Percentiles rank a stretch among this genome's conserved stretches.
Conservation (phyloP, 192 early-diverging fungal genomes). For the Endogone sp. region DNA sequence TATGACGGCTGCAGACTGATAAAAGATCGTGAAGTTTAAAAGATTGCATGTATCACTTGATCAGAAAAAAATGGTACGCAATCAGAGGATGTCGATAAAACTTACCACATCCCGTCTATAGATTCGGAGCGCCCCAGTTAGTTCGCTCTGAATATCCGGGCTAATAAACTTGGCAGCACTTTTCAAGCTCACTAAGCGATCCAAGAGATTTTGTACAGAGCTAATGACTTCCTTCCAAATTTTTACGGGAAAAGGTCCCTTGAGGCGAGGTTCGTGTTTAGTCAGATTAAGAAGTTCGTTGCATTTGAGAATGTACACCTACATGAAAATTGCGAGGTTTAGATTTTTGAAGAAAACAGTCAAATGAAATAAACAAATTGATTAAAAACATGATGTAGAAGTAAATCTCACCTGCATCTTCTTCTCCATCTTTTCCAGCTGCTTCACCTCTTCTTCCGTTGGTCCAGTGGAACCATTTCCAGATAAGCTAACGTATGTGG, state of each 20-base stretch:
- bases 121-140: slow-evolving; percentile 29
- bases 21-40: neutral
- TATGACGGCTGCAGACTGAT: slow-evolving; percentile 50
- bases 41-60: neutral
- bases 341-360: too few species aligned
- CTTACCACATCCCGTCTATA: slow-evolving; percentile 49
- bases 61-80: neutral
- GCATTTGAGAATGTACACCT: slow-evolving; percentile 29
- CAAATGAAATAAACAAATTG: neutral
- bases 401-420: slow-evolving; percentile 18
- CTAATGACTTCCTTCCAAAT: slow-evolving; percentile 61
- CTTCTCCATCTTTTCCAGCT: slow-evolving; percentile 17
- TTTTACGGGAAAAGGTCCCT: slow-evolving; percentile 64
- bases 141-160: slow-evolving; percentile 29
- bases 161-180: slow-evolving; percentile 38
- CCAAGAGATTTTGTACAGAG: slow-evolving; percentile 62
- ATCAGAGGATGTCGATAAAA: neutral
- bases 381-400: neutral
- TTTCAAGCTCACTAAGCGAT: slow-evolving; percentile 66
- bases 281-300: slow-evolving; percentile 53
- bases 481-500: slow-evolving; percentile 49
- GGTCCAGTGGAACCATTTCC: slow-evolving; percentile 8
- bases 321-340: slow-evolving; percentile 12
- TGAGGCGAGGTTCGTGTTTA: slow-evolving; percentile 66
- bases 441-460: slow-evolving; percentile 11